phyloP scores from a whole-genome alignment of 2,329 filamentous ascomycete species.

The Fusarium sp. region DNA sequence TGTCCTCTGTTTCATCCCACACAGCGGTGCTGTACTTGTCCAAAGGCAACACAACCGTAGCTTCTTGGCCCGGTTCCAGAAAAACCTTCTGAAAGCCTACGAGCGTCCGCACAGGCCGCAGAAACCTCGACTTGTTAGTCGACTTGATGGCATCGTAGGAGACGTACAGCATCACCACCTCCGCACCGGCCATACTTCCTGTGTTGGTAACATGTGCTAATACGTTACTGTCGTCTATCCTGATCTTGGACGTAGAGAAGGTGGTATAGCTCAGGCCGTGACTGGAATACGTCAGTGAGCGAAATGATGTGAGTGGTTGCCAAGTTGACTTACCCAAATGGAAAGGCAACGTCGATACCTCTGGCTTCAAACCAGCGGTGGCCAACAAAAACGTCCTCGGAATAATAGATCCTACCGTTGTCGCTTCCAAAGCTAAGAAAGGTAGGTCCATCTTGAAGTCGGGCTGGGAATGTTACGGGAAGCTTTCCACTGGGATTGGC shows the following conservation, averaged over 20 bases:
- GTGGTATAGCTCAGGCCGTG: constrained; percentile 29
- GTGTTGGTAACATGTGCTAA: constrained; percentile 9
- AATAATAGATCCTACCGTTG: constrained; percentile 20
- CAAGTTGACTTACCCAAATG: constrained; percentile 8
- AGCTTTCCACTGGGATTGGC: constrained; percentile 28
- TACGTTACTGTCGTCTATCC: not conserved
- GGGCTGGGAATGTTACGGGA: constrained; percentile 14
- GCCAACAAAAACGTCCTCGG: constrained; percentile 29
- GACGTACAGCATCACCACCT: constrained; percentile 24
- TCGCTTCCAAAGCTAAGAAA: constrained; percentile 25
- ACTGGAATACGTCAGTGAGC: not conserved
- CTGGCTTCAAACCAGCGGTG: constrained; percentile 28
- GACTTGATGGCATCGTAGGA: not conserved
- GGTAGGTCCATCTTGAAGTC: constrained; percentile 16
- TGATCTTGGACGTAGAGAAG: constrained; percentile 1
- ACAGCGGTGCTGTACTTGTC: constrained; percentile 16
- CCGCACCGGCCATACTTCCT: constrained; percentile 1
- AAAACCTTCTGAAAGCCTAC: constrained; percentile 8
- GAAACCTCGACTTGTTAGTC: constrained; percentile 13
- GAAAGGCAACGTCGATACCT: constrained; percentile 13
- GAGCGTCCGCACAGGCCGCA: constrained; percentile 6
- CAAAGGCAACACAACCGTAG: not conserved
- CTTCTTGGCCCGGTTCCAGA: not conserved
- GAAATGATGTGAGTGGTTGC: not conserved
- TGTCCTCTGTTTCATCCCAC: constrained; percentile 13